phyloP scores from a whole-genome alignment of 352 stramenopile species.

The Pythium sp. region DNA sequence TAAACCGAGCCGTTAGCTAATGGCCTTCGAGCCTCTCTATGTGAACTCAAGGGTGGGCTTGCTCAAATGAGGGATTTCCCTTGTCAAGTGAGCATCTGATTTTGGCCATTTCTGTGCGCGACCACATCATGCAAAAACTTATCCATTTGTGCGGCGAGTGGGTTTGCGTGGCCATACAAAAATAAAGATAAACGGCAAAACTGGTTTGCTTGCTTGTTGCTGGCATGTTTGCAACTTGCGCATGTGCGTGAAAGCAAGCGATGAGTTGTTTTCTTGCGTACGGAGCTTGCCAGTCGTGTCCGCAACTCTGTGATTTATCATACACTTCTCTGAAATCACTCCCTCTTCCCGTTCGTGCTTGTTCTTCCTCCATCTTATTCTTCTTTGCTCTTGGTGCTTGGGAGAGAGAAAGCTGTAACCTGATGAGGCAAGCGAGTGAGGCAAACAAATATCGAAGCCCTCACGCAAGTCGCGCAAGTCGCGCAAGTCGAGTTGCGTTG shows the following conservation, averaged over 20 bases:
- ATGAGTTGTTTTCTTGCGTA: background rate
- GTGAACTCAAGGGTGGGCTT: background rate
- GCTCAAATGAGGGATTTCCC: background rate
- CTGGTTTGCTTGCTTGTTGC: background rate
- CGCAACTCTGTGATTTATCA: background rate
- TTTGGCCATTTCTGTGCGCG: constrained; percentile 5
- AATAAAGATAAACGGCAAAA: background rate
- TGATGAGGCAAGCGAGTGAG: background rate
- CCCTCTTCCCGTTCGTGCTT: background rate
- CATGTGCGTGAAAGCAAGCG: background rate
- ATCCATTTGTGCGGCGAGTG: background rate
- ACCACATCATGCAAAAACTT: background rate
- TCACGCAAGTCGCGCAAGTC: no score
- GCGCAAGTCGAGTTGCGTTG: background rate
- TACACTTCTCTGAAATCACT: background rate
- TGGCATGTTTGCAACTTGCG: background rate
- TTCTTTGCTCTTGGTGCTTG: background rate
- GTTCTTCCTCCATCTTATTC: background rate
- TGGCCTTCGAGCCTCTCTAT: background rate
- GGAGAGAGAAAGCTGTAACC: background rate
- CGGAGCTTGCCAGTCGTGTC: background rate
- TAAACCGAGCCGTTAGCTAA: constrained; percentile 8
- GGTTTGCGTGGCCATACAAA: background rate
- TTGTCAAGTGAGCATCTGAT: constrained; percentile 7
- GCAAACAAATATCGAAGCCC: background rate